Conservation (phyloP, 305 asterid genomes). For the Lippia alba region DNA sequence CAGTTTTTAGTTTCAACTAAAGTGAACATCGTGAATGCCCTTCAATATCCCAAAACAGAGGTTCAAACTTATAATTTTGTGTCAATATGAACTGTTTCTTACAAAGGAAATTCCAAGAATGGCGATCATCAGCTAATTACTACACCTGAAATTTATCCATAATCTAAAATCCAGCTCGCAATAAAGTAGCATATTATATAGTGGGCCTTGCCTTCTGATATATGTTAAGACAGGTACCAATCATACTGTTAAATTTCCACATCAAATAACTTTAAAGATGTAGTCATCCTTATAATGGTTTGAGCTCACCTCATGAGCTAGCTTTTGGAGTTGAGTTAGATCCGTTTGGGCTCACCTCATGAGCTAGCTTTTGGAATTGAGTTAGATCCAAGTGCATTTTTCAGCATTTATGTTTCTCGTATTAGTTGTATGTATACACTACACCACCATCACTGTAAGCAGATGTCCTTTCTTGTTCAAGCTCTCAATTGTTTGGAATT, state of each 20-base stretch:
- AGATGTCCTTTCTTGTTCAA: constrained; percentile 18
- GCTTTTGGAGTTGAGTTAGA: no score
- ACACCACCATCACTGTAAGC: constrained; percentile 18
- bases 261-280: no score
- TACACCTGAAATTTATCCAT: background rate
- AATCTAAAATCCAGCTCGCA: background rate
- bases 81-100: no score
- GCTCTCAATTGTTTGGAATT: background rate
- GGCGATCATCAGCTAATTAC: no score
- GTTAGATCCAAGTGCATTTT: no score
- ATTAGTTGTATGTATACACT: constrained; percentile 1
- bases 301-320: no score
- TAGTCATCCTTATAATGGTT: no score
- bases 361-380: no score
- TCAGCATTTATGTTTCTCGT: constrained; percentile 14
- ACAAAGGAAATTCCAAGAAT: no score
- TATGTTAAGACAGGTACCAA: constrained; percentile 21
- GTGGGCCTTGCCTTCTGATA: constrained; percentile 13
- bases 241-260: background rate
- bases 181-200: background rate
- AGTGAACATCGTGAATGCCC: constrained; percentile 21
- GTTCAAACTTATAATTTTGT: constrained; percentile 21
- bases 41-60: constrained; percentile 16
- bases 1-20: constrained; percentile 23
- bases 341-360: no score